Base-by-base conservation (phyloP, 2,329 filamentous ascomycete species). In the Whalleya microplaca region DNA sequence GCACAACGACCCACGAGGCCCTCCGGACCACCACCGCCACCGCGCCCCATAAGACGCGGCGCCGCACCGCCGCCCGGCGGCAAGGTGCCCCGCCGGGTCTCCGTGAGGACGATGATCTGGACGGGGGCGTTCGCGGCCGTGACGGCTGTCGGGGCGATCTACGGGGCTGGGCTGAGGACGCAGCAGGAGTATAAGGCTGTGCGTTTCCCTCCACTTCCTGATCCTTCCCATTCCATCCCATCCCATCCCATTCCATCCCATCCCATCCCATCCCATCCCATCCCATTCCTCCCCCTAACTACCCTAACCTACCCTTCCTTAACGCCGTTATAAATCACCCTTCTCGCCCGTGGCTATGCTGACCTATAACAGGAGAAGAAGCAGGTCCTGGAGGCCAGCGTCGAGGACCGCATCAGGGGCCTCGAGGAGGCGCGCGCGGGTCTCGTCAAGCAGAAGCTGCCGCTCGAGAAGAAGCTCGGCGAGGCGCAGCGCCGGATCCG, bases 91-190 rank as follows among this genome's bases (percentile, higher is more conserved):
- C 62, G 32, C 58, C 44, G 14, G 6, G 14, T 16, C 10, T 23
- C 37, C 18, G 37, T 54, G 32, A 71, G 68, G 58, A 61, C 64
- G 40, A 14, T 70, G 19, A 58, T 72, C 37, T 68, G 69, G 53
- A 79, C 80, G n/a, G 73, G 68, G 32, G 78, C 77, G 32, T 75
- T 80, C 58, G 76, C 74, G 2, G 78, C 78, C 56, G 74, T 80
- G 54, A 74, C 80, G 57, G 71, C 76, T 56, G 77, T 80, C 29
- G 79, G 79, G 55, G 69, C 76, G 44, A 72, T 79, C 45, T 81
- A 80, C 53, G 80, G 80, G 49, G 80, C 80, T 6, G 76, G 77
- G 45, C 66, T 82, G 45, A 82, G 81, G 69, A 74, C 75, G 46
- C 76, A 80, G 56, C 72, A 75, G 55, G 78, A 82, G 59, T 80